Evolutionary conservation across 192 early-diverging fungal genomes (phyloP), one percentile per base, ranked within the genome.

Genomic region (Coemansia sp.): DNA sequence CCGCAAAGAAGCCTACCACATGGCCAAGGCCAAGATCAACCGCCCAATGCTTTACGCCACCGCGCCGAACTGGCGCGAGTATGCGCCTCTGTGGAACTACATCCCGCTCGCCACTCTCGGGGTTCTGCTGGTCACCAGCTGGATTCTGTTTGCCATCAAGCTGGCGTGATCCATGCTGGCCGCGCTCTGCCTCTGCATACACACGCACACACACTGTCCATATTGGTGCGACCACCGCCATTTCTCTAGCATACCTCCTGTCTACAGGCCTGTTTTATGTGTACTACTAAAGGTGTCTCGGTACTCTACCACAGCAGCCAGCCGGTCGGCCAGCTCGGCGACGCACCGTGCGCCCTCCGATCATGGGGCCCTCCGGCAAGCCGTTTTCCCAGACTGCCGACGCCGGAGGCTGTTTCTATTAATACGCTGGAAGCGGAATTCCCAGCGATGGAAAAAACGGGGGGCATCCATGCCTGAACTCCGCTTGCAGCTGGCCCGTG

Each of bases 111-210:
- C 39, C 11, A 38, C 64, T 12, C 56, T 70, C 23, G 57, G 55
- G 5, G 15, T 22, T 14, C 11, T 67, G 53, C 54, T 80, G 19
- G 54, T 62, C 26, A 50, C 50, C 21, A 80, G 78, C 48, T 71
- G 68, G 68, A 52, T 64, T 4, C 45, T 80, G 34, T 80, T 80
- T 62, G 72, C 64, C 20, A 45, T 55, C 40, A 77, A 77, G 58
- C 52, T 77, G 31, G 67, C 59, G n/a, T 74, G 35, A 49, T 43
- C 41, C 22, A 17, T 12, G 22, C 41, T 43, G 10, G 17, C 8
- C 41, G 8, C 9, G 9, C 34, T 8, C 8, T 22, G 41, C 41
- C 22, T 25, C 22, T 39, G 38, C 38, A 39, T 39, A 20, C 38
- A 20, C 28, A 29, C 38, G 4, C 19, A 20, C 38, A 20, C 28